Evolutionary conservation across 192 early-diverging fungal genomes (phyloP).

Genomic region (Rhizoclosmatium sp.): DNA sequence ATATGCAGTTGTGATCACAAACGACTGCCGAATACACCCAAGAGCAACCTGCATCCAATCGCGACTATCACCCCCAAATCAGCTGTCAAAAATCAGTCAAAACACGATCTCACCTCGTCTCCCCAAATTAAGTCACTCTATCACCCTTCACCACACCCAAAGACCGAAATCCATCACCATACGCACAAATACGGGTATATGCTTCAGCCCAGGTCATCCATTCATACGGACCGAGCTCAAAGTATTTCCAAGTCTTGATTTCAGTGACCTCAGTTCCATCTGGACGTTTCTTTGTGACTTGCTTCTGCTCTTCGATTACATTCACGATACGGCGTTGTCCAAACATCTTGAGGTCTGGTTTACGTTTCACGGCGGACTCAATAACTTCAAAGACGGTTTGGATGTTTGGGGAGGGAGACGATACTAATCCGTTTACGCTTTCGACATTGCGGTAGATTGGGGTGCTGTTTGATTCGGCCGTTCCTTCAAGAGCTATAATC

Average conservation of each 20-base stretch:
- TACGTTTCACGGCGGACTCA: not conserved
- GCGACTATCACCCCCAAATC: not conserved
- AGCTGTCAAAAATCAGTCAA: not conserved
- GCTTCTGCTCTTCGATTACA: slow-evolving; percentile 76
- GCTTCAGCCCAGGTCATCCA: slow-evolving; percentile 84
- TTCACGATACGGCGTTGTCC: slow-evolving; percentile 73
- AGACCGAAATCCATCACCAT: slow-evolving; percentile 76
- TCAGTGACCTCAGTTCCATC: slow-evolving; percentile 63
- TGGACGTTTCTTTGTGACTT: slow-evolving; percentile 59
- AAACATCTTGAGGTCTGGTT: slow-evolving; percentile 47
- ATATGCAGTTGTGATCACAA: slow-evolving; percentile 81
- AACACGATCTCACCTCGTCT: slow-evolving; percentile 31
- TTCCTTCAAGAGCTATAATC: not conserved
- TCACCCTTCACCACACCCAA: slow-evolving; percentile 60
- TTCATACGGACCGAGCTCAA: slow-evolving; percentile 75
- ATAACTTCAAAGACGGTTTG: not conserved
- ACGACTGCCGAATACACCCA: slow-evolving; percentile 69
- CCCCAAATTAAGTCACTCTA: slow-evolving; percentile 54
- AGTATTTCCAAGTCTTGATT: slow-evolving; percentile 77
- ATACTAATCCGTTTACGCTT: not conserved
- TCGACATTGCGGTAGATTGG: slow-evolving; percentile 1
- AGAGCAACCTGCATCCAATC: slow-evolving; percentile 70
- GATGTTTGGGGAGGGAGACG: not conserved
- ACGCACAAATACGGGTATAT: slow-evolving; percentile 52
- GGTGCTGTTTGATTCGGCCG: not conserved